Evolutionary conservation across 2,329 filamentous ascomycete genomes (phyloP), one percentile per base, ranked within the genome.

Genomic region (Aspergillus ustus): DNA sequence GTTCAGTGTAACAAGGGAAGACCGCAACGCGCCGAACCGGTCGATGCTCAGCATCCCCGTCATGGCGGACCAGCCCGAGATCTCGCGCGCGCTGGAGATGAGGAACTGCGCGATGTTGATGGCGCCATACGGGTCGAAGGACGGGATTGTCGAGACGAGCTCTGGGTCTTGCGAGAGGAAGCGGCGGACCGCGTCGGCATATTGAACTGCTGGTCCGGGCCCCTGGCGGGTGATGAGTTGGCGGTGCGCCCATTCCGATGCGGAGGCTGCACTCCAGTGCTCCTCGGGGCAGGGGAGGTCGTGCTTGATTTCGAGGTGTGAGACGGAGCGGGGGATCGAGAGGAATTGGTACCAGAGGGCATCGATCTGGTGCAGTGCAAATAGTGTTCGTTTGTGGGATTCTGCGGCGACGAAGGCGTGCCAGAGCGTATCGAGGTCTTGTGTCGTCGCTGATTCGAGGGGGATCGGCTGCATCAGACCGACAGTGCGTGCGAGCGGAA

Each of bases 301-400:
- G 56, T 81, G 77, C 62, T 81, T 81, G 63, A 82, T 76, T 67
- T 82, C 80, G 3, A 81, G 68, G 48, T 81, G 69, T 6, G 69
- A 71, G 46, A 71, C 69, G 9, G 63, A 69, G 40, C 69, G 68
- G 0, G 69, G 69, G 13, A 71, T 69, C 2, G 69, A 71, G 3
- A 81, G 67, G 53, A 80, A 72, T 53, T 81, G 78, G 60, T 81
- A 81, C 76, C 78, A 81, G 2, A 80, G 63, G 0, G 78, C 72
- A 59, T 81, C 79, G 28, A 81, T 72, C 58, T 81, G 78, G 61
- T 81, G 79, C 0, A 78, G 71, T 9, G 79, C 77, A 54, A 80
- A 79, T 7, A 78, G 59, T 0, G 79, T 81, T 19, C 79, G 75
- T 59, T 81, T 81, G 45, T 75, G 73, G 0, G 78, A 78, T 60